Evolutionary conservation across 345 rosid species (phyloP).

Genomic region (Cardamine resedifolia): DNA sequence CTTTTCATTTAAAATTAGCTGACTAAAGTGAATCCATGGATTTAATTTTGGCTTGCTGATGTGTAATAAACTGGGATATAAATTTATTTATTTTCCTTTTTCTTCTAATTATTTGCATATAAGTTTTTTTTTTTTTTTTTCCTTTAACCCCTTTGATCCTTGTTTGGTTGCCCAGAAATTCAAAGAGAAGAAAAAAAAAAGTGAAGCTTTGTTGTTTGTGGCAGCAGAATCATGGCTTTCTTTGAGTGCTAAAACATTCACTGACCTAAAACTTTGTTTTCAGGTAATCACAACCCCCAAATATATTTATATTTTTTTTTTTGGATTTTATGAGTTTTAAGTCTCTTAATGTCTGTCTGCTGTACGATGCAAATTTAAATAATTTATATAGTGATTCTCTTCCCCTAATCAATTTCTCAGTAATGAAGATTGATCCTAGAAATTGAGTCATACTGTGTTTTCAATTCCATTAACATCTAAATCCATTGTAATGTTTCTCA

Average conservation of each 20-base stretch:
- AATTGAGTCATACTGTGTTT: conserved; percentile 3
- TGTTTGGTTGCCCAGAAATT: conserved; percentile 43
- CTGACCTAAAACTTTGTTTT: conserved; percentile 22
- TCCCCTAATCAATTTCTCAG: conserved; percentile 34
- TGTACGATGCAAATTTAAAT: conserved; percentile 22
- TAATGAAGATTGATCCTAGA: conserved; percentile 36
- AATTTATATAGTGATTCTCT: conserved; percentile 18
- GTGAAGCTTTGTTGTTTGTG: conserved; percentile 25
- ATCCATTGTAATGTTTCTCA: background rate
- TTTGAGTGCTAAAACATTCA: conserved; percentile 27
- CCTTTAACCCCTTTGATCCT: conserved; percentile 12
- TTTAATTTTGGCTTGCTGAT: conserved; percentile 11
- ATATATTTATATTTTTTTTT: background rate
- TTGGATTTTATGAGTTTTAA: conserved; percentile 9
- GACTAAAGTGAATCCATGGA: background rate
- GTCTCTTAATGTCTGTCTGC: conserved; percentile 19
- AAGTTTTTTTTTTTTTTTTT: background rate
- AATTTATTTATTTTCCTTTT: too few species aligned
- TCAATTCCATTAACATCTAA: conserved; percentile 5
- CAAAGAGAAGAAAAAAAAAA: background rate
- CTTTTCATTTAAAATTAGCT: background rate
- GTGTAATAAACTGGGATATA: conserved; percentile 7
- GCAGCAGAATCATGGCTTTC: conserved; percentile 30
- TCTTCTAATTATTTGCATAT: conserved; percentile 17
- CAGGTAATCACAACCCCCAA: conserved; percentile 23